A percentile compares a stretch with the other conserved stretches of the same genome.
Evolutionary conservation across 176 grass and related monocot genomes (phyloP).

Genomic region (Phoenix dactylifera): DNA sequence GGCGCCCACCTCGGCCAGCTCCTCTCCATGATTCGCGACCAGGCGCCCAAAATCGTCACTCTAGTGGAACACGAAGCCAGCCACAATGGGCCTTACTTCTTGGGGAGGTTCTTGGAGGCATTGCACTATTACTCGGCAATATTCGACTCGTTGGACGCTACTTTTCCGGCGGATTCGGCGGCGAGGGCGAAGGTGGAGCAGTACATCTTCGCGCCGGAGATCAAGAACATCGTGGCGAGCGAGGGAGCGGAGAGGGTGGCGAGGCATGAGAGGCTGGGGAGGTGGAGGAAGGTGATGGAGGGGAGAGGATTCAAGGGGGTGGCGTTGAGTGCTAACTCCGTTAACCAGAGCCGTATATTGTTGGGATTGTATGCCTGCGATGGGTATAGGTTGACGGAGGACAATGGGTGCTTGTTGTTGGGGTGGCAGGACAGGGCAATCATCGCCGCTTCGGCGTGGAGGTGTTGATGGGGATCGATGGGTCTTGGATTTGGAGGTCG

Average conservation of each 20-base stretch:
- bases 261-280: conserved; percentile 33
- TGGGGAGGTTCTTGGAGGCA: conserved; percentile 40
- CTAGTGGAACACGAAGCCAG: conserved; percentile 41
- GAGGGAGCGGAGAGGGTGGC: conserved; percentile 31
- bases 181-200: conserved; percentile 33
- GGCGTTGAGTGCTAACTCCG: conserved; percentile 32
- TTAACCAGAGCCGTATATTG: conserved; percentile 45
- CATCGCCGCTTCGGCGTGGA: conserved; percentile 43
- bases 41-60: conserved; percentile 33
- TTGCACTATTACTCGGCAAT: conserved; percentile 43
- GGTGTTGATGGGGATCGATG: background rate
- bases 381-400: conserved; percentile 40
- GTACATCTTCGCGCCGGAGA: conserved; percentile 25
- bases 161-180: conserved; percentile 11
- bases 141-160: conserved; percentile 43
- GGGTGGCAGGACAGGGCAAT: conserved; percentile 42
- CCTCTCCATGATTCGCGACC: conserved; percentile 14
- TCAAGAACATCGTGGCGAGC: conserved; percentile 32
- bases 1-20: conserved; percentile 19
- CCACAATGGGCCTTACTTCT: conserved; percentile 37
- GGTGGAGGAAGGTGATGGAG: conserved; percentile 36
- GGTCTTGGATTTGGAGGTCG: too few species aligned
- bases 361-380: conserved; percentile 32
- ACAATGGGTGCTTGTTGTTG: conserved; percentile 39
- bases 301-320: conserved; percentile 31